These are phyloP conservation scores for Stenogyne calaminthoides DNA, from an alignment of 305 asterid species.

Conservation along the genomic window DNA sequence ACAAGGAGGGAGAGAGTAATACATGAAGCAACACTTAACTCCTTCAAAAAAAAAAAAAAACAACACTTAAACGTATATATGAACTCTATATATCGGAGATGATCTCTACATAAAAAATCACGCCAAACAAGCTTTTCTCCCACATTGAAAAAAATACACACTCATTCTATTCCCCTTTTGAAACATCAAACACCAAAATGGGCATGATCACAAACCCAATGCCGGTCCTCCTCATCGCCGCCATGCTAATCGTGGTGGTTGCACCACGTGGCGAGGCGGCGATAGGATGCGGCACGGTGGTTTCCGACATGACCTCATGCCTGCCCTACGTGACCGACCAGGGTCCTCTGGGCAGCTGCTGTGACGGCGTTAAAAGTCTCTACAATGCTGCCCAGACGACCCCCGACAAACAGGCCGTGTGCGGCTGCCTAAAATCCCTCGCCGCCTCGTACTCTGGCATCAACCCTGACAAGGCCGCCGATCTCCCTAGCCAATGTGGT, in stretches of 20 bases:
- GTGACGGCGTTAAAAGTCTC: conserved; percentile 5
- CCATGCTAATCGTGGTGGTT: background rate
- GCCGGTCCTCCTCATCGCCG: conserved; percentile 3
- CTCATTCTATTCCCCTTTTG: background rate
- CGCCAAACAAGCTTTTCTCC: background rate
- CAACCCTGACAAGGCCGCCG: conserved; percentile 20
- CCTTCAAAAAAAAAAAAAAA: no score
- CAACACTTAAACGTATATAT: no score
- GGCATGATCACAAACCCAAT: conserved; percentile 15
- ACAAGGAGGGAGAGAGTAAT: no score
- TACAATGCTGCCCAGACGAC: conserved; percentile 7
- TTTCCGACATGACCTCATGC: background rate
- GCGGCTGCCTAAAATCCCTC: conserved; percentile 22
- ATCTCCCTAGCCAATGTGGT: conserved; percentile 23
- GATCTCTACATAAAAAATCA: background rate
- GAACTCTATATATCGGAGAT: background rate
- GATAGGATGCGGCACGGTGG: conserved; percentile 7
- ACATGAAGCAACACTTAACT: no score
- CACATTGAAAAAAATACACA: no score
- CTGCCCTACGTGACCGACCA: conserved; percentile 13
- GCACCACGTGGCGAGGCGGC: background rate
- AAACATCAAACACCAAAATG: conserved; percentile 6
- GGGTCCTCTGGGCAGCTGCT: conserved; percentile 12
- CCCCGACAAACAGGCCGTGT: conserved; percentile 4
- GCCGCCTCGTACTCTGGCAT: background rate